Percentiles rank a stretch among this genome's conserved stretches.
Conservation (phyloP, 176 grass and related monocot genomes). For the Raddia guianensis region DNA sequence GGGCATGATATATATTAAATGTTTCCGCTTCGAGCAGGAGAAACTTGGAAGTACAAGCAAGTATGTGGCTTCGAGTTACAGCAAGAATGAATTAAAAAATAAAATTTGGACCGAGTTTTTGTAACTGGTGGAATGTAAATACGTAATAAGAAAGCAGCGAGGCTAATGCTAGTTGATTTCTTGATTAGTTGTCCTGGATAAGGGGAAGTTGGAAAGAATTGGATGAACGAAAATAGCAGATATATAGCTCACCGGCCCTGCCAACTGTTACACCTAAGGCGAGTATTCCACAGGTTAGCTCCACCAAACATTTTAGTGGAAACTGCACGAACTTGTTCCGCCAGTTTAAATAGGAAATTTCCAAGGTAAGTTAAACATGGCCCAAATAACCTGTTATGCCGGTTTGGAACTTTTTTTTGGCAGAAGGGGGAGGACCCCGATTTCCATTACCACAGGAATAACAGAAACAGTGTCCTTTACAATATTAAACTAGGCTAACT, state of each 20-base stretch:
- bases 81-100: neutral
- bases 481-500: too few relatives aligned
- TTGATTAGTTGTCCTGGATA: neutral
- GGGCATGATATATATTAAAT: conserved; percentile 15
- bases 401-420: too few relatives aligned
- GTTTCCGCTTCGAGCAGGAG: neutral
- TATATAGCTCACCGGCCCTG: conserved; percentile 21
- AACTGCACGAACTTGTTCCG: too few relatives aligned
- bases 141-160: neutral
- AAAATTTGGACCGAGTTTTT: neutral
- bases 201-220: neutral
- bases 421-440: too few relatives aligned
- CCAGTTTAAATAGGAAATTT: too few relatives aligned
- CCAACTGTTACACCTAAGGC: conserved; percentile 24
- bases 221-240: conserved; percentile 1
- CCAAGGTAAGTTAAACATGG: too few relatives aligned
- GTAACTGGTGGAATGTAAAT: neutral
- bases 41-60: conserved; percentile 4
- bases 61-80: neutral
- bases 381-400: too few relatives aligned
- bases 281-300: conserved; percentile 13
- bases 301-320: conserved; percentile 5
- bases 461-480: too few relatives aligned
- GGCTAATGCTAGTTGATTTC: neutral
- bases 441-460: too few relatives aligned